phyloP scores from a whole-genome alignment of 1,284 basidiomycete genomes.

The Boletus hoseneyae region DNA sequence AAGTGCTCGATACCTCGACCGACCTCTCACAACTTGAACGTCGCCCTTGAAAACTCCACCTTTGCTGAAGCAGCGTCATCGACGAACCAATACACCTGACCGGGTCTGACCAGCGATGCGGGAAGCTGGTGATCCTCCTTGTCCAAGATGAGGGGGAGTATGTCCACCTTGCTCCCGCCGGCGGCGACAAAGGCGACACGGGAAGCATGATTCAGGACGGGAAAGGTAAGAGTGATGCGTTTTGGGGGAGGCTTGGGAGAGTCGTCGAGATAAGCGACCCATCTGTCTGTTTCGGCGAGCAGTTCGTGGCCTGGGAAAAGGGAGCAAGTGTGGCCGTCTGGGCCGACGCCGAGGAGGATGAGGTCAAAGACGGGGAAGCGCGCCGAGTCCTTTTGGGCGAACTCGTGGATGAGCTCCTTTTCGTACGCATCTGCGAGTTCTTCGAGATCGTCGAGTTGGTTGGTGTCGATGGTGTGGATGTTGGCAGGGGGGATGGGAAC shows the following conservation, averaged over 20 bases:
- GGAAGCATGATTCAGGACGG: slow-evolving; percentile 90
- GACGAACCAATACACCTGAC: slow-evolving; percentile 89
- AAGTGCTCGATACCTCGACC: slow-evolving; percentile 5
- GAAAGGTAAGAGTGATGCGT: slow-evolving; percentile 88
- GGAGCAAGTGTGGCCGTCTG: slow-evolving; percentile 95
- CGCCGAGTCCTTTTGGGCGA: slow-evolving; percentile 86
- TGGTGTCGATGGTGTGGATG: slow-evolving; percentile 83
- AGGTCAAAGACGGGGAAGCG: slow-evolving; percentile 95
- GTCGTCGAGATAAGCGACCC: slow-evolving; percentile 93
- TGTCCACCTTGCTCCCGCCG: slow-evolving; percentile 83
- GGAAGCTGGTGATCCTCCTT: slow-evolving; percentile 72
- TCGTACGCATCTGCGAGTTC: slow-evolving; percentile 93
- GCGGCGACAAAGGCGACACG: slow-evolving; percentile 86
- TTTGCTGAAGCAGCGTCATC: slow-evolving; percentile 76
- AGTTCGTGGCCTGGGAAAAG: slow-evolving; percentile 93
- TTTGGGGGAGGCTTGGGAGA: slow-evolving; percentile 92
- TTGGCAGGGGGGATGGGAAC: slow-evolving; percentile 77
- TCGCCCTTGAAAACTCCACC: slow-evolving; percentile 52
- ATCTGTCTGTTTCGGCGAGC: slow-evolving; percentile 81
- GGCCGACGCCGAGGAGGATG: slow-evolving; percentile 90
- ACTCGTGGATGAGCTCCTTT: slow-evolving; percentile 86
- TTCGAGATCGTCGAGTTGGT: slow-evolving; percentile 71
- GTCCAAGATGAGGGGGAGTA: slow-evolving; percentile 75
- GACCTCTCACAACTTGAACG: slow-evolving; percentile 48
- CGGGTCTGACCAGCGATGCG: slow-evolving; percentile 81